Evolutionary conservation across 345 rosid genomes (phyloP).

Genomic region (Eucalyptus marginata): DNA sequence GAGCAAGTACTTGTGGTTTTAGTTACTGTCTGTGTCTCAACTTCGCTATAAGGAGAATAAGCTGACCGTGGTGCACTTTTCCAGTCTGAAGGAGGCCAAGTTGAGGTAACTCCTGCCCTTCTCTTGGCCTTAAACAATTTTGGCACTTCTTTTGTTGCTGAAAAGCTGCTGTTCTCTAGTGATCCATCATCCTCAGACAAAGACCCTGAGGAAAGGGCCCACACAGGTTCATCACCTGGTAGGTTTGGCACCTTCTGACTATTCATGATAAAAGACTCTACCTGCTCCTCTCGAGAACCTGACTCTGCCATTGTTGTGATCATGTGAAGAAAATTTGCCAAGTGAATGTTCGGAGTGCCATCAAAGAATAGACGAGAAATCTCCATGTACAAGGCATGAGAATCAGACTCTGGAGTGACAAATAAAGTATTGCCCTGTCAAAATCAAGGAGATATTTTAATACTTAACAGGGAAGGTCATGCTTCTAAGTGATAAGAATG

Average conservation of each 20-base stretch:
- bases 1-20: slow-evolving; percentile 4
- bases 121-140: slow-evolving; percentile 8
- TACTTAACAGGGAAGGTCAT: background rate
- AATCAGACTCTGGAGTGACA: slow-evolving; percentile 39
- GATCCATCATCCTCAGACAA: slow-evolving; percentile 3
- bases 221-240: slow-evolving; percentile 53
- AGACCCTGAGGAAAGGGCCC: slow-evolving; percentile 33
- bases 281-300: slow-evolving; percentile 59
- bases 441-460: background rate
- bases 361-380: slow-evolving; percentile 59
- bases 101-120: slow-evolving; percentile 27
- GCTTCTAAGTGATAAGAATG: background rate
- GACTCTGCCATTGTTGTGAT: slow-evolving; percentile 67
- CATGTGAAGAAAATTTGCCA: slow-evolving; percentile 89
- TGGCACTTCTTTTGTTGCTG: background rate
- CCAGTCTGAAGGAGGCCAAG: slow-evolving; percentile 71
- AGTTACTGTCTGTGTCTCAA: slow-evolving; percentile 4
- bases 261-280: slow-evolving; percentile 54
- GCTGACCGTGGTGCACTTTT: slow-evolving; percentile 39
- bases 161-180: background rate
- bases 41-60: slow-evolving; percentile 11
- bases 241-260: slow-evolving; percentile 65
- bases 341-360: slow-evolving; percentile 54
- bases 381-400: slow-evolving; percentile 69
- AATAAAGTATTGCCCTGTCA: slow-evolving; percentile 66